Base-by-base conservation (phyloP, 306 rosid genomes). In the Cucumis melo region DNA sequence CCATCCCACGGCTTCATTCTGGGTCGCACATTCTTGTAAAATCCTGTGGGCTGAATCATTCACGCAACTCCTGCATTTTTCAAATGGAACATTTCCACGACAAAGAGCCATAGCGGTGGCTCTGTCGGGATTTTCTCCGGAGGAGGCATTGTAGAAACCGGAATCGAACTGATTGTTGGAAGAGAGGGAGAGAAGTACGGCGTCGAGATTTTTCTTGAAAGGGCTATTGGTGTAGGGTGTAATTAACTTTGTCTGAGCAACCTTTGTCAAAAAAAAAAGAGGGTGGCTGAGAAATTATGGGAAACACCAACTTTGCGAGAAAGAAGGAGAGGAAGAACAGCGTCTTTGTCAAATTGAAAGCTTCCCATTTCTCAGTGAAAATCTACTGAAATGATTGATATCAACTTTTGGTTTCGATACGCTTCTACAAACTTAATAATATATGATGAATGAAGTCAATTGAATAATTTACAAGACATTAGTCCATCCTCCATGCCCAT, bases 1-100 rank as follows among this genome's bases (percentile, higher is more conserved):
- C 80, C 77, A 77, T n/a, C 72, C 75, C 5, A 73, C 55, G 12
- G 81, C 81, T 67, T 78, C 86, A 60, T 38, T 80, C 56, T 76
- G 34, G 16, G 42, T 14, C 8, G 36, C 78, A 70, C 86, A 83
- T 10, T 0, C 3, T 24, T 38, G 6, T 8, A 10, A 0, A 64
- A 64, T 64, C 72, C 39, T 36, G 1, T 1, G 23, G 4, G 48
- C 19, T 10, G 72, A 36, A 23, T 64, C 12, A 1, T 36, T 17
- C 48, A 64, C 41, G n/a, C 72, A 64, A 2, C 24, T 36, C 12
- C 46, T 9, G 21, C 72, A 64, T 16, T 14, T 10, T 3, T 63
- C 42, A 5, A 32, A n/a, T 6, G 46, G 2, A 50, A 50, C 55
- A 34, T 19, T 10, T 2, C 71, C 71, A 14, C 44, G 71, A 19